Evolutionary conservation across 768 basidiomycete species (phyloP).

Genomic region (Lentinus brumalis): DNA sequence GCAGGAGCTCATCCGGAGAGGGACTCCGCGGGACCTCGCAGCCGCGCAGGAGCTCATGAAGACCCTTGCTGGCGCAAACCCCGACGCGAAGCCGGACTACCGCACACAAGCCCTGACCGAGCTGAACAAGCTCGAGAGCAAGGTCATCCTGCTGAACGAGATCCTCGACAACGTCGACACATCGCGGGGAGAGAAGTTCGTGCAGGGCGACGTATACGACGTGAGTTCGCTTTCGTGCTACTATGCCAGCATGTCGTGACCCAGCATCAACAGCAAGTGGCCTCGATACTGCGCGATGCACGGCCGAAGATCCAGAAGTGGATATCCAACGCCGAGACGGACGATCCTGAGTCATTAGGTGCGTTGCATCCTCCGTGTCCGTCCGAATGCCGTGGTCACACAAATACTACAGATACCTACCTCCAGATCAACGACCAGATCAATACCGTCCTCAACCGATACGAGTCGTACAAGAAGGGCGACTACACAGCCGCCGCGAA

Average conservation of each 20-base stretch:
- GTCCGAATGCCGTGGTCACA: background rate
- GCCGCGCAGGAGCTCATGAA: conserved; percentile 99
- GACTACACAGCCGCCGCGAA: conserved; percentile 73
- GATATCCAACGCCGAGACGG: conserved; percentile 90
- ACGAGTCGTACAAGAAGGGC: conserved; percentile 91
- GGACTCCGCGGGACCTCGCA: conserved; percentile 92
- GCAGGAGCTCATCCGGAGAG: conserved; percentile 96
- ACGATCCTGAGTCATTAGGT: conserved; percentile 91
- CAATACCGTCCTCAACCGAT: conserved; percentile 87
- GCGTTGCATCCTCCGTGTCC: conserved; percentile 1
- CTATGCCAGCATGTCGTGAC: no score
- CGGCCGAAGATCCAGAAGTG: conserved; percentile 97
- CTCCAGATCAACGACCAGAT: conserved; percentile 98
- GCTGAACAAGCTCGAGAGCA: conserved; percentile 91
- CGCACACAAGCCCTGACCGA: conserved; percentile 86
- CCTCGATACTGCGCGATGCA: conserved; percentile 74
- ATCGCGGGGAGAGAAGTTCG: conserved; percentile 74
- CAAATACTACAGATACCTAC: conserved; percentile 69
- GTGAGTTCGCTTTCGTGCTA: conserved; percentile 42
- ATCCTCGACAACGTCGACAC: conserved; percentile 91
- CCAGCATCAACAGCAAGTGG: conserved; percentile 70
- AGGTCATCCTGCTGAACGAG: conserved; percentile 94
- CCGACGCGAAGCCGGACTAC: conserved; percentile 93
- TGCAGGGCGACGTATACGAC: conserved; percentile 90
- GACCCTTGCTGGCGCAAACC: conserved; percentile 89